Conservation (phyloP, 495 filamentous ascomycete species). For the Sporormia fimetaria region DNA sequence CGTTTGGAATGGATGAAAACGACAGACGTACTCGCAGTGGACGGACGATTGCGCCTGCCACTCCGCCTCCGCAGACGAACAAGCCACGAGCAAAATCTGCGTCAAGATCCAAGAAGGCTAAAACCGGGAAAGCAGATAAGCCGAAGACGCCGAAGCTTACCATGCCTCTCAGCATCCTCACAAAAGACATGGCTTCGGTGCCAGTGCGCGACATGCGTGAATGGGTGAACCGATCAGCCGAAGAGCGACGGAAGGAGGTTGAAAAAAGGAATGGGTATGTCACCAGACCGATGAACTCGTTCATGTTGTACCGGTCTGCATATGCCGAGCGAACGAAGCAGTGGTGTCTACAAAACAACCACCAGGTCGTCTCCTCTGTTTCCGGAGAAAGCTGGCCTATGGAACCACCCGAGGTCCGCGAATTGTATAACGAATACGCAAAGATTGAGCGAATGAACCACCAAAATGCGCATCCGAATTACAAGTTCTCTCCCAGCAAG, state of each 20-base stretch:
- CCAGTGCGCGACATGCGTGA: conserved; percentile 68
- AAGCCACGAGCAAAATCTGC: conserved; percentile 33
- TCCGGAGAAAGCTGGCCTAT: conserved; percentile 78
- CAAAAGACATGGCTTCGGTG: conserved; percentile 50
- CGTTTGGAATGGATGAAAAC: conserved; percentile 28
- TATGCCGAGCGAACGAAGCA: conserved; percentile 78
- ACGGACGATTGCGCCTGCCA: conserved; percentile 30
- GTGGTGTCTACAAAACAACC: conserved; percentile 79
- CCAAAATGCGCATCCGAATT: conserved; percentile 72
- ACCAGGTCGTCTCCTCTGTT: conserved; percentile 80
- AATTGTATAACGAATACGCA: conserved; percentile 73
- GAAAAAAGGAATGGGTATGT: conserved; percentile 63
- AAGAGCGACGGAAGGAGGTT: conserved; percentile 55
- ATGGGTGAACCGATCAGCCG: conserved; percentile 63
- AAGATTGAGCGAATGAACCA: conserved; percentile 79
- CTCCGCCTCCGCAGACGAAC: conserved; percentile 22
- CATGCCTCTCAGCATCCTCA: conserved; percentile 67
- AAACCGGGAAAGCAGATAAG: conserved; percentile 40
- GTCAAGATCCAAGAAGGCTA: conserved; percentile 43
- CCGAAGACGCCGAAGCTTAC: conserved; percentile 45
- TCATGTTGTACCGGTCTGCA: conserved; percentile 95
- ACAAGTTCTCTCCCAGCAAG: conserved; percentile 90
- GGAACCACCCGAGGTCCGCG: conserved; percentile 57
- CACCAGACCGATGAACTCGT: conserved; percentile 92
- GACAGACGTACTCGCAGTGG: conserved; percentile 39